Percentiles rank a stretch among this genome's conserved stretches.
Evolutionary conservation across 805 yeast genomes (phyloP).

Genomic region (Lipomyces oligophaga): DNA sequence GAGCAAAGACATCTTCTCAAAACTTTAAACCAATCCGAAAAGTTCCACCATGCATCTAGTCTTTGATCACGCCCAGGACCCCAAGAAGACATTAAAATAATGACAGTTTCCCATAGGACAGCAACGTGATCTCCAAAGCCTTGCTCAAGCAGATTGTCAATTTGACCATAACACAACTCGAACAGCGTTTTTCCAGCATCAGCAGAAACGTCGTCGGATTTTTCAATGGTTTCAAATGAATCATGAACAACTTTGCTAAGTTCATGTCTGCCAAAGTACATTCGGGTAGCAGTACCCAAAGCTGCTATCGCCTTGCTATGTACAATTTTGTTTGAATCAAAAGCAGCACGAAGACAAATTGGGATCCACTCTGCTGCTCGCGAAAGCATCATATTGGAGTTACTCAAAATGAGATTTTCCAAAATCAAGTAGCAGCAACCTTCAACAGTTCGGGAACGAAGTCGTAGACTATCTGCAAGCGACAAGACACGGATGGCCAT

Average conservation of each 20-base stretch:
- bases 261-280: slow-evolving; percentile 7
- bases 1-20: slow-evolving; percentile 13
- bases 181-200: slow-evolving; percentile 1
- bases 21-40: slow-evolving; percentile 16
- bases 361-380: slow-evolving; percentile 24
- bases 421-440: slow-evolving; percentile 9
- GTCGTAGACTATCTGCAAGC: slow-evolving; percentile 2
- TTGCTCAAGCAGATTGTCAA: slow-evolving; percentile 7
- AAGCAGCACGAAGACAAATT: slow-evolving; percentile 3
- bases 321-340: slow-evolving; percentile 8
- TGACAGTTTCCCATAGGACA: slow-evolving; percentile 17
- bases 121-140: slow-evolving; percentile 19
- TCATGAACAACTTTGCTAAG: slow-evolving; percentile 7
- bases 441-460: slow-evolving; percentile 14
- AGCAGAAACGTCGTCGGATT: not conserved
- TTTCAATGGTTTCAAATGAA: slow-evolving; percentile 5
- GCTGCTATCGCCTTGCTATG: slow-evolving; percentile 15
- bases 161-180: slow-evolving; percentile 4
- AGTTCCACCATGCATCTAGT: slow-evolving; percentile 17
- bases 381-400: slow-evolving; percentile 10
- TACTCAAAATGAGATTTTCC: slow-evolving; percentile 8
- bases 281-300: slow-evolving; percentile 3
- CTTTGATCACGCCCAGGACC: slow-evolving; percentile 12
- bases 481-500: slow-evolving; percentile 7
- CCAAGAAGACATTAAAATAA: slow-evolving; percentile 12